These are phyloP conservation scores for Pyrenophora tritici-repentis DNA, from an alignment of 2,329 filamentous ascomycete genomes.

Conservation along the genomic window DNA sequence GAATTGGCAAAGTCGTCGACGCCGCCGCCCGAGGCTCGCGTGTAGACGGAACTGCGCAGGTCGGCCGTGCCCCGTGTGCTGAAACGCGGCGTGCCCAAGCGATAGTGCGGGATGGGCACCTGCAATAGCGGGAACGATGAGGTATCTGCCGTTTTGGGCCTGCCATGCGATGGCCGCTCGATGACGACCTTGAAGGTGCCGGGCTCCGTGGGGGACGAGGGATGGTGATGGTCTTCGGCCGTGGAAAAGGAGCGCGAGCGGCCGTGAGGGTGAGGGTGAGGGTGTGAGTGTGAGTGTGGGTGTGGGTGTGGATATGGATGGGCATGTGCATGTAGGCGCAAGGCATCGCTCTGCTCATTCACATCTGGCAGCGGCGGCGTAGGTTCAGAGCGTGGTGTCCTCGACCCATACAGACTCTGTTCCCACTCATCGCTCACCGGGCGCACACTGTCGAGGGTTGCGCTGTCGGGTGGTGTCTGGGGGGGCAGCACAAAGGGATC, in stretches of 20 bases:
- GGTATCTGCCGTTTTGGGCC: conserved; percentile 67
- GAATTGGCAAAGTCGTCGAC: conserved; percentile 72
- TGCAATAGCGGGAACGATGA: conserved; percentile 65
- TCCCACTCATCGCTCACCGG: conserved; percentile 45
- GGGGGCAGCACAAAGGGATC: conserved; percentile 48
- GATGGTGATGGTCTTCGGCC: conserved; percentile 63
- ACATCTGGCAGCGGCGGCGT: conserved; percentile 27
- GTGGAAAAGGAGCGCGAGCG: conserved; percentile 80
- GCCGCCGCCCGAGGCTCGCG: conserved; percentile 68
- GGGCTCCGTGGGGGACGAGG: conserved; percentile 58
- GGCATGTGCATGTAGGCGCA: neutral
- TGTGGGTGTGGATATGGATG: neutral
- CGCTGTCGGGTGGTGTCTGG: conserved; percentile 46
- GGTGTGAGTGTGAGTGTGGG: conserved; percentile 13
- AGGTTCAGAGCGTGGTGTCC: conserved; percentile 36
- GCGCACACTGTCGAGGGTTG: conserved; percentile 37
- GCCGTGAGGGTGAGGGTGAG: conserved; percentile 33
- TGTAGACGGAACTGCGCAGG: conserved; percentile 79
- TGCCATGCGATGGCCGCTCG: conserved; percentile 66
- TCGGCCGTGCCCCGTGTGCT: conserved; percentile 75
- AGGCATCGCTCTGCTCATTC: conserved; percentile 22
- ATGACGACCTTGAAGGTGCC: conserved; percentile 82
- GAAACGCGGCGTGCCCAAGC: conserved; percentile 80
- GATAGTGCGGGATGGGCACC: conserved; percentile 81
- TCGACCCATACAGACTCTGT: conserved; percentile 43